These are phyloP conservation scores for Endocarpon pusillum DNA, from an alignment of 495 filamentous ascomycete genomes.

Conservation along the genomic window DNA sequence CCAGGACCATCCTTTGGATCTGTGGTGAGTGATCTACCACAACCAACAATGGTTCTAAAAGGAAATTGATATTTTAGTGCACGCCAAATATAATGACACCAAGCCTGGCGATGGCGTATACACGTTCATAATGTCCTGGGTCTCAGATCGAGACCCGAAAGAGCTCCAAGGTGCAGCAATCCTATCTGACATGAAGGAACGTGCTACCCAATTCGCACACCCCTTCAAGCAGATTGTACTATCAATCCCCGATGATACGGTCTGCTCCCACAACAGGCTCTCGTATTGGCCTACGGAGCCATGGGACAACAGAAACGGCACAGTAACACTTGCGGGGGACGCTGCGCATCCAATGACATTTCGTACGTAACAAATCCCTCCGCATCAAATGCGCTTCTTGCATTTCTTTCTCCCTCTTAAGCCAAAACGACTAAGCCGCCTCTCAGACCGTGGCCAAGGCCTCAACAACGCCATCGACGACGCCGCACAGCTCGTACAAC, in stretches of 20 bases:
- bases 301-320: constrained; percentile 14
- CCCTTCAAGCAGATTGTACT: not conserved
- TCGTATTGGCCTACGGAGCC: constrained; percentile 2
- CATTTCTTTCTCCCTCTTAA: too few species aligned
- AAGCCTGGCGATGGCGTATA: too few species aligned
- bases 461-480: constrained; percentile 31
- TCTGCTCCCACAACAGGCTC: constrained; percentile 3
- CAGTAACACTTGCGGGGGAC: constrained; percentile 24
- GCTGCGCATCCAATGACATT: constrained; percentile 25
- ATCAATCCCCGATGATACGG: constrained; percentile 1
- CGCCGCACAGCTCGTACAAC: constrained; percentile 18
- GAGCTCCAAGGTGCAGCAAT: constrained; percentile 1
- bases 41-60: too few species aligned
- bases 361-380: constrained; percentile 24
- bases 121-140: constrained; percentile 1
- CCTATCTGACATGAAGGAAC: not conserved
- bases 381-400: too few species aligned
- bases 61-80: too few species aligned
- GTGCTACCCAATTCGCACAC: not conserved
- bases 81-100: too few species aligned
- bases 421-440: not conserved
- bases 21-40: too few species aligned
- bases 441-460: constrained; percentile 33
- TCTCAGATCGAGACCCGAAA: constrained; percentile 1
- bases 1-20: too few species aligned